Evolutionary conservation across 2,329 filamentous ascomycete genomes (phyloP).

Genomic region (Lasiodiplodia hormozganensis): DNA sequence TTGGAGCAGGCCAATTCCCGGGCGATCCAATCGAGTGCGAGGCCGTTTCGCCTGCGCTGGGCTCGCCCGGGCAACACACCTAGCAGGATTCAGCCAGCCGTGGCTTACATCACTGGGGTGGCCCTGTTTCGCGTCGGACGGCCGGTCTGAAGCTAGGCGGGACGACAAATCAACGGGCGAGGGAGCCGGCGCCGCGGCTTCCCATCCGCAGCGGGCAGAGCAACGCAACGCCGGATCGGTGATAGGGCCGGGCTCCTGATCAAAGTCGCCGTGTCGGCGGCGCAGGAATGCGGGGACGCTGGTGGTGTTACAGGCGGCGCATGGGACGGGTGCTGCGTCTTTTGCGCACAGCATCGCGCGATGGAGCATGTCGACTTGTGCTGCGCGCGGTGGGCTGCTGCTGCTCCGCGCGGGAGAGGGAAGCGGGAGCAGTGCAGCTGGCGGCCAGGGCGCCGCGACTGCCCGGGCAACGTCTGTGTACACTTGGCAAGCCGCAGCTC

Average conservation of each 20-base stretch:
- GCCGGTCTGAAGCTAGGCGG: conserved; percentile 7
- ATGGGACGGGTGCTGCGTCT: conserved; percentile 18
- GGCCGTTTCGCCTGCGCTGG: conserved; percentile 23
- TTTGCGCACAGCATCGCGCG: background rate
- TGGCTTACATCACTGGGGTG: conserved; percentile 25
- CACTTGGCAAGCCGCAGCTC: conserved; percentile 26
- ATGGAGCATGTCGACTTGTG: conserved; percentile 13
- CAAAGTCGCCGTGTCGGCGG: conserved; percentile 19
- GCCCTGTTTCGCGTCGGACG: conserved; percentile 16
- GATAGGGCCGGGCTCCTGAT: conserved; percentile 25
- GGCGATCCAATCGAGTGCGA: conserved; percentile 21
- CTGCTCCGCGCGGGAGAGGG: conserved; percentile 13
- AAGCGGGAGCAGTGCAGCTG: background rate
- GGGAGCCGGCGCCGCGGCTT: conserved; percentile 2
- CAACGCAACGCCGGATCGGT: conserved; percentile 20
- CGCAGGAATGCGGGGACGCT: conserved; percentile 26
- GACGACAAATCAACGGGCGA: conserved; percentile 26
- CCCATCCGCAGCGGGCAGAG: conserved; percentile 18
- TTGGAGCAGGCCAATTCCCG: conserved; percentile 22
- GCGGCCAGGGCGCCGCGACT: conserved; percentile 24
- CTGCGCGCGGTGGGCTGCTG: conserved; percentile 13
- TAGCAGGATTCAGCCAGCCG: conserved; percentile 25
- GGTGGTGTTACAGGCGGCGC: conserved; percentile 23
- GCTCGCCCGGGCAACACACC: conserved; percentile 20
- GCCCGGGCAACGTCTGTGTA: conserved; percentile 29